phyloP scores from a whole-genome alignment of 345 rosid genomes.

The Aegle marmelos region DNA sequence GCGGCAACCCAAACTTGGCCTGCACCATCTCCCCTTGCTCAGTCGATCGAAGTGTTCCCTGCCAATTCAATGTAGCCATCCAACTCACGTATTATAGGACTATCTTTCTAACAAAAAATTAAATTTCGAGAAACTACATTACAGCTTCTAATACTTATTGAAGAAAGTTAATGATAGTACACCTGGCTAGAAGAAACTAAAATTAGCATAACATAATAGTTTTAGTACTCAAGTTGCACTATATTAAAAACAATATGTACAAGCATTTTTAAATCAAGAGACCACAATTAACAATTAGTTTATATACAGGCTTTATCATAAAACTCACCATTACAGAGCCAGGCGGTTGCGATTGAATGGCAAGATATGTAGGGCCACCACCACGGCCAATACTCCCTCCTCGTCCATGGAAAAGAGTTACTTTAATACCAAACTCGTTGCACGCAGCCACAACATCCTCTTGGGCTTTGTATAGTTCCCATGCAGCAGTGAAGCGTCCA shows the following conservation, averaged over 20 bases:
- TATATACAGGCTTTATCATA: neutral
- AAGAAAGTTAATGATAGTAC: neutral
- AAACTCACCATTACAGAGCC: constrained; percentile 93
- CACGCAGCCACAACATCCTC: constrained; percentile 98
- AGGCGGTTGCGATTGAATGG: constrained; percentile 97
- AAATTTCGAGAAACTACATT: neutral
- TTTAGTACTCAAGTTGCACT: neutral
- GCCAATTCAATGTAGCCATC: constrained; percentile 15
- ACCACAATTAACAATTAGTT: neutral
- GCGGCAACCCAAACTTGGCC: constrained; percentile 95
- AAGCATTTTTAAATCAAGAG: neutral
- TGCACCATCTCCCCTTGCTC: constrained; percentile 99
- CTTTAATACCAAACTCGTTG: constrained; percentile 79
- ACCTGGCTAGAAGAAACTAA: neutral
- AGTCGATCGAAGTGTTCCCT: constrained; percentile 94
- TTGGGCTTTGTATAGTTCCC: constrained; percentile 99
- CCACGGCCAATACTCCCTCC: constrained; percentile 99
- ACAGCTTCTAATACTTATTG: neutral
- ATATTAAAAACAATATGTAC: neutral
- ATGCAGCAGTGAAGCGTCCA: constrained; percentile 97
- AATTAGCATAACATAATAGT: neutral
- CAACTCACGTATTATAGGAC: constrained; percentile 2
- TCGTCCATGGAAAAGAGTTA: constrained; percentile 94
- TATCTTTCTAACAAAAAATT: neutral
- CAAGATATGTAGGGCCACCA: constrained; percentile 96